A percentile compares a stretch with the other conserved stretches of the same genome.
phyloP scores from a whole-genome alignment of 257 asterid genomes.

The Plantago major region DNA sequence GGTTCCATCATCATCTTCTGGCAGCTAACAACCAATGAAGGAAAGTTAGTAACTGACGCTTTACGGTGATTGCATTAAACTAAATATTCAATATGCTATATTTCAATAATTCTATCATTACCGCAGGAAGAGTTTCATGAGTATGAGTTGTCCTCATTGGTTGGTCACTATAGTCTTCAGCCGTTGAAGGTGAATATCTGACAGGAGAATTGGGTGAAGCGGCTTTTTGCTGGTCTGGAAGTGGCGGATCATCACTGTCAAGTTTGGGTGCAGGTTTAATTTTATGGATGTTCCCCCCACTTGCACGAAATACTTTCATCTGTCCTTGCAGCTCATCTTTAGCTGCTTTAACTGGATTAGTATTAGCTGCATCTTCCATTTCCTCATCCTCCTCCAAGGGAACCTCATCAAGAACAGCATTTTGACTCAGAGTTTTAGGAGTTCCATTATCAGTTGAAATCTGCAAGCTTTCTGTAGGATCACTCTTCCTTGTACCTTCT shows the following conservation, averaged over 20 bases:
- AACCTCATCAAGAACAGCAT: conserved; percentile 20
- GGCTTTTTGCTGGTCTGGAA: conserved; percentile 28
- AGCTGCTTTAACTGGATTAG: conserved; percentile 13
- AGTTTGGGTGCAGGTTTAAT: conserved; percentile 25
- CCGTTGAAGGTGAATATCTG: conserved; percentile 30
- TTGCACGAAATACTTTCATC: conserved; percentile 1
- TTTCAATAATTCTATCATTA: conserved; percentile 6
- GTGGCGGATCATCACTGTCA: conserved; percentile 22
- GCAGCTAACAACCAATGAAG: conserved; percentile 27
- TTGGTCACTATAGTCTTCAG: conserved; percentile 36
- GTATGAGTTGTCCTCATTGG: conserved; percentile 21
- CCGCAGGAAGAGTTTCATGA: conserved; percentile 19
- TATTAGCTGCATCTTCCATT: conserved; percentile 24
- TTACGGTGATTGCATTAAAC: neutral
- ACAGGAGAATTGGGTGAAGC: conserved; percentile 34
- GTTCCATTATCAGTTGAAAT: too few relatives aligned
- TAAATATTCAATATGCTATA: conserved; percentile 1
- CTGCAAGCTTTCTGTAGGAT: conserved; percentile 16
- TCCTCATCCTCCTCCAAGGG: conserved; percentile 25
- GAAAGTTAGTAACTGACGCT: neutral
- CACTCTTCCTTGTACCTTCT: conserved; percentile 20
- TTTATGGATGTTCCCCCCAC: conserved; percentile 13
- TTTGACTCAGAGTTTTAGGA: conserved; percentile 19
- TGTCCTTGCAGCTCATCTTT: conserved; percentile 17
- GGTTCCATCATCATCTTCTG: conserved; percentile 53